A percentile compares a stretch with the other conserved stretches of the same genome.
Conservation (phyloP, 805 yeast genomes). For the Kockiozyma suomiensis region DNA sequence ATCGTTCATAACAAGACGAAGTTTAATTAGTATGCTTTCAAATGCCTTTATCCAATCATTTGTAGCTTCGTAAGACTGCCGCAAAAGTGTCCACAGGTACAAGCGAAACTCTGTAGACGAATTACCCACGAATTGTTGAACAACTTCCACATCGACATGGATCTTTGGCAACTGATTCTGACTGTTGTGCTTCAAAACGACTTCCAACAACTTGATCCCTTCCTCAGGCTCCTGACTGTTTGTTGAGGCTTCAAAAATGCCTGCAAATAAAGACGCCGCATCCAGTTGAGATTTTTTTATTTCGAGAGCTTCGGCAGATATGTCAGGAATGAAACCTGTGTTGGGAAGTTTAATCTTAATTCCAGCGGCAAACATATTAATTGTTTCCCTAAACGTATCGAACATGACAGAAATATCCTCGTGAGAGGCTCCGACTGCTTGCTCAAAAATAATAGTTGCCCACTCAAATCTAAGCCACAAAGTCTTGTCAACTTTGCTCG, state of each 20-base stretch:
- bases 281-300: conserved; percentile 70
- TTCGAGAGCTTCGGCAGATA: conserved; percentile 54
- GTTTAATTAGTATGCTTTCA: conserved; percentile 13
- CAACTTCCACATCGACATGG: conserved; percentile 11
- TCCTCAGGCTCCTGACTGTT: conserved; percentile 33
- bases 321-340: conserved; percentile 55
- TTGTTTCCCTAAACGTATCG: conserved; percentile 30
- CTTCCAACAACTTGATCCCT: conserved; percentile 49
- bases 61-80: conserved; percentile 19
- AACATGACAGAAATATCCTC: conserved; percentile 40
- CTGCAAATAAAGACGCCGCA: conserved; percentile 67
- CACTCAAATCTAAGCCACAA: conserved; percentile 47
- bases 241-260: conserved; percentile 47
- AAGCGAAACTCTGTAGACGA: conserved; percentile 69
- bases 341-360: conserved; percentile 11
- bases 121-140: conserved; percentile 50
- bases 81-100: conserved; percentile 56
- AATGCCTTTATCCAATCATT: conserved; percentile 15
- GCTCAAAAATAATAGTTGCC: conserved; percentile 52
- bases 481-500: background rate
- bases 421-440: conserved; percentile 46
- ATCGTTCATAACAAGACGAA: conserved; percentile 14
- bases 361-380: background rate
- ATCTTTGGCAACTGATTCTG: background rate
- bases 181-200: conserved; percentile 46